Base-by-base conservation (phyloP, 83 land plant species). In the Isoetes engelmannii region DNA sequence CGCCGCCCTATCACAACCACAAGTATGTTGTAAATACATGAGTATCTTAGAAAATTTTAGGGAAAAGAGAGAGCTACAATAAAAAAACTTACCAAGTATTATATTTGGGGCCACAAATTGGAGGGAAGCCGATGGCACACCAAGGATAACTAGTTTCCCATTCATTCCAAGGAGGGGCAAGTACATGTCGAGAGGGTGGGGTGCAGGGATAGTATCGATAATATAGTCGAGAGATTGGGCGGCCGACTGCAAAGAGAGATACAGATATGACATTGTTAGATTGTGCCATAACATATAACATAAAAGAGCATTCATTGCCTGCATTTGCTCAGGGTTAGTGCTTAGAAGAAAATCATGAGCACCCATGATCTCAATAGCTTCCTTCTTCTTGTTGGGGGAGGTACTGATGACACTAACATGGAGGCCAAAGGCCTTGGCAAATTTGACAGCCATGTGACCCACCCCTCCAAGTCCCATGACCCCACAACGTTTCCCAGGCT, bases 1-100 rank as follows among this genome's bases (percentile, higher is more conserved):
- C 81, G 89, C 71, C 92, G 82, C 71, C 89, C 96, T 86, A 28
- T 28, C 1, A 28, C 37, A 28, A 28, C 37, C 37, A 28, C 37
- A 28, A 28, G 0, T 28, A 28, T 28, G 37, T 28, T 28, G 37
- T 28, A 0, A 28, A 28, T 2, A 28, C 1, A 28, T 28, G 37
- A 28, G 1, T 28, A 28, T 2, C 2, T 28, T 28, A 28, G 37
- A 28, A 0, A 28, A 28, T 28, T 28, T 28, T n/a, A 2, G 37
- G 37, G 37, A 28, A 28, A 28, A 28, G 37, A 28, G 2, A 28
- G 2, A 28, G 37, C 37, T 28, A 28, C 37, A 0, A 28, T n/a
- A 28, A 28, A 28, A 28, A 28, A 28, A 28, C 37, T 45, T 67
- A 74, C 77, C 64, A 5, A 17, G 4, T 21, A 74, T 44, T 47